A percentile compares a stretch with the other conserved stretches of the same genome.
phyloP scores from a whole-genome alignment of 179 eudicot species.

The Pouteria campechiana region DNA sequence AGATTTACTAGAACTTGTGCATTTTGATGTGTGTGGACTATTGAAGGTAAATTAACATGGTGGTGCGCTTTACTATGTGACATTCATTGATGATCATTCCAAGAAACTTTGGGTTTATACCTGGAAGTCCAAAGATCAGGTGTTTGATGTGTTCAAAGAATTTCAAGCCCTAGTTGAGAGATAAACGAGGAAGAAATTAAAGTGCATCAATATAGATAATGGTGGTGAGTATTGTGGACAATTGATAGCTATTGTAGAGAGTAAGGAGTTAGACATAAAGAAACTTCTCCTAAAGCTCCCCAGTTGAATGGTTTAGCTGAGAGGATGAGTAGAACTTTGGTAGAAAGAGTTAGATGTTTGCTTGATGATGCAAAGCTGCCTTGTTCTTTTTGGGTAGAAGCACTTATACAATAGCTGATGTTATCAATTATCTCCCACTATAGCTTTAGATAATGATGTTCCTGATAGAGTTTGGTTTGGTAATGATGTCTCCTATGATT shows the following conservation, averaged over 20 bases:
- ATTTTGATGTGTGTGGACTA: conserved; percentile 12
- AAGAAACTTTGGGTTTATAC: conserved; percentile 5
- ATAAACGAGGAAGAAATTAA: background rate
- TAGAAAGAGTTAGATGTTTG: conserved; percentile 3
- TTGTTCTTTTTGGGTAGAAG: conserved; percentile 7
- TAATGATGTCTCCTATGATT: conserved; percentile 4
- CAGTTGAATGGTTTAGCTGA: conserved; percentile 4
- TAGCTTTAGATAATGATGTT: conserved; percentile 7
- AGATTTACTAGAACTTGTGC: conserved; percentile 3
- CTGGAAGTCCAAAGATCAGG: conserved; percentile 10
- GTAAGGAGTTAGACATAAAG: background rate
- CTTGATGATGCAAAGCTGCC: conserved; percentile 9
- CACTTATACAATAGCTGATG: conserved; percentile 1
- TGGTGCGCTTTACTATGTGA: conserved; percentile 6
- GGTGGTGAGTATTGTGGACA: conserved; percentile 1
- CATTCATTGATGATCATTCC: conserved; percentile 9
- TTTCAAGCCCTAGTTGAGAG: conserved; percentile 3
- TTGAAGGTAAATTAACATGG: conserved; percentile 4
- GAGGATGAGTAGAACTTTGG: conserved; percentile 7
- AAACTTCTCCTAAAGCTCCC: background rate
- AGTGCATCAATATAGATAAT: background rate
- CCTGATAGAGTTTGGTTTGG: conserved; percentile 4
- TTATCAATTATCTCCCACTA: conserved; percentile 3
- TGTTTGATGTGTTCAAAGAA: conserved; percentile 4
- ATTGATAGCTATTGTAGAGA: conserved; percentile 5